These are phyloP conservation scores for Leptoxyphium fumago DNA, from an alignment of 2,329 filamentous ascomycete species.

Conservation along the genomic window DNA sequence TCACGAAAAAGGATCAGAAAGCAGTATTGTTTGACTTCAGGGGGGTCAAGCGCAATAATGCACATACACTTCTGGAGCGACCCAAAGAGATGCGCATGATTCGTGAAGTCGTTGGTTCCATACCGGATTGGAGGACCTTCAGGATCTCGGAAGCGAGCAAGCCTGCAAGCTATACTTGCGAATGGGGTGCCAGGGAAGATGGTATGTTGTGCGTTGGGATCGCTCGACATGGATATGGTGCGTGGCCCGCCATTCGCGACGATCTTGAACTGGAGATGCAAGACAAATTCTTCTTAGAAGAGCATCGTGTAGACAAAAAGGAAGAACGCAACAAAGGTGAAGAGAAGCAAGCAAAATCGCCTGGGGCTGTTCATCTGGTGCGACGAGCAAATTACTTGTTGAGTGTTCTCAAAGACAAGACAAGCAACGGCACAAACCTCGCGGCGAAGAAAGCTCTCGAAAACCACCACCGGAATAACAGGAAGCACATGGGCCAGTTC, in stretches of 20 bases:
- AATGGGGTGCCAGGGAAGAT: conserved; percentile 87
- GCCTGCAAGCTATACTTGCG: conserved; percentile 74
- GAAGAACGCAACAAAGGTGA: conserved; percentile 72
- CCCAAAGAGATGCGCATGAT: conserved; percentile 79
- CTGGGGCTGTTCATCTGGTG: conserved; percentile 92
- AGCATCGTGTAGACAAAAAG: conserved; percentile 96
- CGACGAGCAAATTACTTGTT: conserved; percentile 88
- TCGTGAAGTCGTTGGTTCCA: conserved; percentile 51
- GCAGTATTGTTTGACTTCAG: conserved; percentile 90
- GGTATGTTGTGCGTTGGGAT: conserved; percentile 95
- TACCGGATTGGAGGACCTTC: conserved; percentile 61
- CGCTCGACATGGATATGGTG: conserved; percentile 83
- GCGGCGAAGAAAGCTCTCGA: conserved; percentile 68
- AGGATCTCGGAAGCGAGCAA: conserved; percentile 85
- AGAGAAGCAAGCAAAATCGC: conserved; percentile 63
- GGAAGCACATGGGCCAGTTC: conserved; percentile 50
- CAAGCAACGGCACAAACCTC: conserved; percentile 46
- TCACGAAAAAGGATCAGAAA: conserved; percentile 96
- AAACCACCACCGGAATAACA: conserved; percentile 90
- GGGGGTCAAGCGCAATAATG: conserved; percentile 87
- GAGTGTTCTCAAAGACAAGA: conserved; percentile 84
- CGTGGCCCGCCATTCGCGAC: conserved; percentile 88
- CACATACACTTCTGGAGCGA: conserved; percentile 84
- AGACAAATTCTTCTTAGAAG: conserved; percentile 92
- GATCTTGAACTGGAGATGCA: conserved; percentile 71